Percentiles rank a stretch among this genome's conserved stretches.
Conservation (phyloP, 1,284 basidiomycete genomes). For the Volvariella surrecta region DNA sequence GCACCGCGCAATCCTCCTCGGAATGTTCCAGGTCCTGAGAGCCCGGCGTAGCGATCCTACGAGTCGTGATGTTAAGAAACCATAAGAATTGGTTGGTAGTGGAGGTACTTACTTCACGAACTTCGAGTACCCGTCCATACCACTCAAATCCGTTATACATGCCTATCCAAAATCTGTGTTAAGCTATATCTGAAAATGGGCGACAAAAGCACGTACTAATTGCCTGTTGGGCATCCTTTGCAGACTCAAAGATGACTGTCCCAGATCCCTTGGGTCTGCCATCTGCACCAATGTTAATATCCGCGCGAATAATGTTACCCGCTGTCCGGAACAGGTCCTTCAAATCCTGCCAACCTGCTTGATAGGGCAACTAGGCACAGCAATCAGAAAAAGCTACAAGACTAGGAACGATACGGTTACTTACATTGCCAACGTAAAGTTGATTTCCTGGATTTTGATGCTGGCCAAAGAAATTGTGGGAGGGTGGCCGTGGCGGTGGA, state of each 20-base stretch:
- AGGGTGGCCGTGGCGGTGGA: slow-evolving; percentile 67
- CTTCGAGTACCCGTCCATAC: slow-evolving; percentile 89
- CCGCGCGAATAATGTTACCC: slow-evolving; percentile 90
- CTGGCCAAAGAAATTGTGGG: slow-evolving; percentile 61
- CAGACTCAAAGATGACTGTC: slow-evolving; percentile 89
- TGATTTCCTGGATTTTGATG: slow-evolving; percentile 74
- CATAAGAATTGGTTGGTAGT: background rate
- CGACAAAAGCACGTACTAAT: slow-evolving; percentile 57
- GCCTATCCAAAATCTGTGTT: slow-evolving; percentile 29
- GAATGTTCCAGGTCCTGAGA: slow-evolving; percentile 58
- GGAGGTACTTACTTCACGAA: slow-evolving; percentile 66
- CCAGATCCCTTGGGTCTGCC: slow-evolving; percentile 92
- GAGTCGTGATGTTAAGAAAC: slow-evolving; percentile 7
- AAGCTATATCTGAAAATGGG: slow-evolving; percentile 4
- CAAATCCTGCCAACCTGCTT: slow-evolving; percentile 97
- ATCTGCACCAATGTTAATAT: slow-evolving; percentile 88
- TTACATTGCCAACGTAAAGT: slow-evolving; percentile 86
- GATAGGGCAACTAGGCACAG: slow-evolving; percentile 87
- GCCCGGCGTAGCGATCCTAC: slow-evolving; percentile 86
- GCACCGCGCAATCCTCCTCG: slow-evolving; percentile 55
- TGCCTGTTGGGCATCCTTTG: slow-evolving; percentile 86
- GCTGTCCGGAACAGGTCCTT: slow-evolving; percentile 95
- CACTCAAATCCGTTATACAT: slow-evolving; percentile 96
- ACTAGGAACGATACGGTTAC: too few relatives aligned
- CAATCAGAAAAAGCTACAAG: slow-evolving; percentile 20